Base-by-base conservation (phyloP, 2,329 filamentous ascomycete genomes). In the Ramularia endophylla region DNA sequence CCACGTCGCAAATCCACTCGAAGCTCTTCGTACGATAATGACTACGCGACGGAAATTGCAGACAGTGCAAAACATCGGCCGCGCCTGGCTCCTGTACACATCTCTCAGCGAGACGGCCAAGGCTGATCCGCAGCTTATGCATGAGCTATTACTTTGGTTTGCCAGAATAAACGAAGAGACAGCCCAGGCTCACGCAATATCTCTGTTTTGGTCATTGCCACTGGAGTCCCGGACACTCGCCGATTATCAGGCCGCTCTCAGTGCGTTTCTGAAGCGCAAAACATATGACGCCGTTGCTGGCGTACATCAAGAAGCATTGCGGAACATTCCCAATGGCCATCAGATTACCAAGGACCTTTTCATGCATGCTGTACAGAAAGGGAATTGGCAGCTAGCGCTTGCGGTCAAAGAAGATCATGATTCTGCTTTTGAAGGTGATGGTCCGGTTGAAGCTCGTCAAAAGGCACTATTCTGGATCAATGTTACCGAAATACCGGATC, bases 1-100 rank as follows among this genome's bases (percentile, higher is more conserved):
- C 18, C 32, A 17, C 8, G 32, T 34, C 15, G 17, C 18, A 7
- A 34, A 34, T 17, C 32, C 32, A 13, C 32, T 18, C n/a, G 32
- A 34, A 19, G 17, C 20, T 19, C 4, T 34, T n/a, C 32, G 32
- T 8, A 17, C 17, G 4, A 19, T 20, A n/a, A 18, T 34, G 3
- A 13, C 15, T 12, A 17, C 8, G 18, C 15, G 17, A 34, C 32
- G 17, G 8, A 34, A 20, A 17, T 19, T n/a, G 17, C 17, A 19
- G 9, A n/a, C 17, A n/a, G 32, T 17, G 11, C 15, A 19, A 22
- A 36, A 22, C n/a, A 34, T 38, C 31, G 6, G 19, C 29, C 36
- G 35, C 8, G 63, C 59, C 9, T 67, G 65, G 62, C 52, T 57
- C n/a, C 45, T 68, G 5, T 68, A 67, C 45, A 41, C 52, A 9